Evolutionary conservation across 495 filamentous ascomycete species (phyloP).

Genomic region (Aspergillus diversus): DNA sequence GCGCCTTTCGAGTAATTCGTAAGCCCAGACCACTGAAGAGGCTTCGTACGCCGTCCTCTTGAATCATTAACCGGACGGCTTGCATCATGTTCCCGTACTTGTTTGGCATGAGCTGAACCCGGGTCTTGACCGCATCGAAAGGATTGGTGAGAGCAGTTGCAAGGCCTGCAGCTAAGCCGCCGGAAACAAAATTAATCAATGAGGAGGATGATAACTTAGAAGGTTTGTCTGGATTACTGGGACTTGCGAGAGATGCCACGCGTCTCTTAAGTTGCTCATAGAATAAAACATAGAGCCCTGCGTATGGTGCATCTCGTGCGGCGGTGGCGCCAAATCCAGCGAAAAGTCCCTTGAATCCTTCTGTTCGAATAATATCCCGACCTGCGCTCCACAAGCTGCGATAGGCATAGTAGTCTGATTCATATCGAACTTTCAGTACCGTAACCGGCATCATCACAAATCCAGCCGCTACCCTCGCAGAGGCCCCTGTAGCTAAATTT

Average conservation of each 20-base stretch:
- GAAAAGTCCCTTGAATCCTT: slow-evolving; percentile 87
- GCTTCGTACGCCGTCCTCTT: slow-evolving; percentile 77
- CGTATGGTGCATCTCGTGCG: slow-evolving; percentile 91
- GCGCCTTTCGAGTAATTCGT: slow-evolving; percentile 86
- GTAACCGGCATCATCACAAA: slow-evolving; percentile 96
- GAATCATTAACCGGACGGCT: slow-evolving; percentile 73
- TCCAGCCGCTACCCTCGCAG: slow-evolving; percentile 81
- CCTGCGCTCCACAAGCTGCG: slow-evolving; percentile 72
- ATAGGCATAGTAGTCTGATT: slow-evolving; percentile 83
- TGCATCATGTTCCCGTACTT: slow-evolving; percentile 85
- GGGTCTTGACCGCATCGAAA: slow-evolving; percentile 94
- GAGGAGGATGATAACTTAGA: slow-evolving; percentile 52
- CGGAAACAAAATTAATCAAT: slow-evolving; percentile 82
- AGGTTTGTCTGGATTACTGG: slow-evolving; percentile 10
- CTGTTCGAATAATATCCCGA: slow-evolving; percentile 70
- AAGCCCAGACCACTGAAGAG: slow-evolving; percentile 87
- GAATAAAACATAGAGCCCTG: slow-evolving; percentile 89
- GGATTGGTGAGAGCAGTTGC: slow-evolving; percentile 92
- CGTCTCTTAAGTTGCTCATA: slow-evolving; percentile 87
- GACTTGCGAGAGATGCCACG: slow-evolving; percentile 46
- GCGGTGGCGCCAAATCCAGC: slow-evolving; percentile 93
- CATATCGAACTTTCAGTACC: slow-evolving; percentile 95
- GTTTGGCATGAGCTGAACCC: slow-evolving; percentile 85
- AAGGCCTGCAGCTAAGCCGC: slow-evolving; percentile 74
- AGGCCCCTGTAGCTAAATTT: slow-evolving; percentile 83